Percentiles rank a stretch among this genome's conserved stretches.
Evolutionary conservation across 208 protist genomes (phyloP).

Genomic region (Trypanosoma vivax): DNA sequence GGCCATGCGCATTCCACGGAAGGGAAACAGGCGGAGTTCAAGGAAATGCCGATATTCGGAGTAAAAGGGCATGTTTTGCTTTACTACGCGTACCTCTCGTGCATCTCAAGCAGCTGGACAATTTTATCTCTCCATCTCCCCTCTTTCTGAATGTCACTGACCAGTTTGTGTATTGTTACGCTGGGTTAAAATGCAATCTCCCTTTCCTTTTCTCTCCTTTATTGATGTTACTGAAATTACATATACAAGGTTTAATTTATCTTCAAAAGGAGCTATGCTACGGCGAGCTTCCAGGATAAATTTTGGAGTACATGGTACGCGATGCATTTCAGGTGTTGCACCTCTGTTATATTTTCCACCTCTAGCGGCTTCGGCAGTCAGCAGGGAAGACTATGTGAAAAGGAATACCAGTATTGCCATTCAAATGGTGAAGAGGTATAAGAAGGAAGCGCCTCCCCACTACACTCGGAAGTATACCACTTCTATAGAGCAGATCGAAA

Average conservation of each 20-base stretch:
- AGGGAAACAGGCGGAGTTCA: too few species aligned
- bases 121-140: too few species aligned
- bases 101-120: too few species aligned
- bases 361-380: conserved; percentile 22
- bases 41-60: too few species aligned
- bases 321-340: conserved; percentile 73
- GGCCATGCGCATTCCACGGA: too few species aligned
- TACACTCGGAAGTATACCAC: conserved; percentile 76
- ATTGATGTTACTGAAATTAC: background rate
- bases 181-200: too few species aligned
- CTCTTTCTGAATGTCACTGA: too few species aligned
- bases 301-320: conserved; percentile 34
- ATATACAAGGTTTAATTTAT: conserved; percentile 6
- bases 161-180: too few species aligned
- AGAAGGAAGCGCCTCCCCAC: conserved; percentile 55
- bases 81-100: too few species aligned
- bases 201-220: conserved; percentile 4
- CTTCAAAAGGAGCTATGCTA: conserved; percentile 28
- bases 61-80: too few species aligned
- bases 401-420: conserved; percentile 87
- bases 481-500: conserved; percentile 85
- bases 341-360: conserved; percentile 85
- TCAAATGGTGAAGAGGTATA: conserved; percentile 86
- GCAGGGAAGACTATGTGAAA: conserved; percentile 78
- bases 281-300: conserved; percentile 45